Conservation (phyloP, 805 yeast species). For the Cyberlindnera mrakii region DNA sequence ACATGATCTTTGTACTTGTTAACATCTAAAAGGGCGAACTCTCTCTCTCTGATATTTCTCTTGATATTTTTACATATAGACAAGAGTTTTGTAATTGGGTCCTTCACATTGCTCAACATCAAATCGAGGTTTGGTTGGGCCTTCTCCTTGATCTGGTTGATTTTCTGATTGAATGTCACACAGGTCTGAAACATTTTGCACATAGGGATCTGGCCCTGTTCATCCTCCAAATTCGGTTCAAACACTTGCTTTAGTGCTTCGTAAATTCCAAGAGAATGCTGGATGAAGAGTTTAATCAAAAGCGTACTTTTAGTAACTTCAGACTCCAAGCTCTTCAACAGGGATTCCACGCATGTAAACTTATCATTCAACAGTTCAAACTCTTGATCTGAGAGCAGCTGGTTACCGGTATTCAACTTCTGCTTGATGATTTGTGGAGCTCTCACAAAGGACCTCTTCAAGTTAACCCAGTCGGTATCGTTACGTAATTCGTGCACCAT, state of each 20-base stretch:
- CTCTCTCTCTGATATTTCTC: slow-evolving; percentile 26
- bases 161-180: slow-evolving; percentile 7
- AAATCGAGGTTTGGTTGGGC: slow-evolving; percentile 20
- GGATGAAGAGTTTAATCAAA: slow-evolving; percentile 4
- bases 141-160: slow-evolving; percentile 2
- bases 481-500: slow-evolving; percentile 20
- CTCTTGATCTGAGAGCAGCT: slow-evolving; percentile 43
- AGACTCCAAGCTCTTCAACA: slow-evolving; percentile 9
- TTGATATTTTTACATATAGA: slow-evolving; percentile 22
- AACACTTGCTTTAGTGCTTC: slow-evolving; percentile 8
- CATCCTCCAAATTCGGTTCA: slow-evolving; percentile 4
- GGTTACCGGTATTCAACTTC: slow-evolving; percentile 73
- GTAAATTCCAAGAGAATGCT: slow-evolving; percentile 2
- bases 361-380: slow-evolving; percentile 3
- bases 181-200: not conserved
- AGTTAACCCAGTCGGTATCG: slow-evolving; percentile 23
- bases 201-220: not conserved
- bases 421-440: slow-evolving; percentile 91
- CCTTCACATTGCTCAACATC: slow-evolving; percentile 20
- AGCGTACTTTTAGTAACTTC: slow-evolving; percentile 8
- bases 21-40: slow-evolving; percentile 31
- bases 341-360: slow-evolving; percentile 3
- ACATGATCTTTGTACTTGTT: slow-evolving; percentile 28
- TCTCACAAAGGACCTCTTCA: slow-evolving; percentile 70
- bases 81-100: slow-evolving; percentile 13